These are phyloP conservation scores for Clitopilus hobsonii DNA, from an alignment of 768 basidiomycete species.

Conservation along the genomic window DNA sequence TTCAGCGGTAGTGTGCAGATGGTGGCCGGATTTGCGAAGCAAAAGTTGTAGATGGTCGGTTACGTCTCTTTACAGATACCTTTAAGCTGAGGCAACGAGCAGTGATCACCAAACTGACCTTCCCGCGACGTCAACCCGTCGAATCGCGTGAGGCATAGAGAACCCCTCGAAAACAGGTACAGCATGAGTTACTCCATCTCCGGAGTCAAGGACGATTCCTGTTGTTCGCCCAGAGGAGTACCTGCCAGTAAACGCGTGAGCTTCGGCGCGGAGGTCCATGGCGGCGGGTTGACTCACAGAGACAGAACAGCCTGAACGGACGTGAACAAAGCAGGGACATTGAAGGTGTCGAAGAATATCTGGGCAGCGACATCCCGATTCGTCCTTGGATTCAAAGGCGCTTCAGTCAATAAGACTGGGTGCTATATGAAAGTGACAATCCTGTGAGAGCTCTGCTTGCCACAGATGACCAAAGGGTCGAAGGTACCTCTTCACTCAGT, in stretches of 20 bases:
- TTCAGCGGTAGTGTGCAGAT: slow-evolving; percentile 95
- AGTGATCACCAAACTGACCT: slow-evolving; percentile 54
- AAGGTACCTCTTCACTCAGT: slow-evolving; percentile 86
- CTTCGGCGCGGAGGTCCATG: not conserved
- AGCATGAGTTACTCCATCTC: slow-evolving; percentile 97
- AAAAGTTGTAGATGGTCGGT: slow-evolving; percentile 95
- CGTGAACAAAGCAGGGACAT: slow-evolving; percentile 94
- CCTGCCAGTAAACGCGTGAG: slow-evolving; percentile 35
- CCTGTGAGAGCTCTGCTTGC: slow-evolving; percentile 13
- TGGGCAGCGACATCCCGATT: slow-evolving; percentile 97
- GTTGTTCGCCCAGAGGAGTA: slow-evolving; percentile 98
- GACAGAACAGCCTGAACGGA: slow-evolving; percentile 97
- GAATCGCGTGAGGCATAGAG: slow-evolving; percentile 98
- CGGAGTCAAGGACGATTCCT: slow-evolving; percentile 98
- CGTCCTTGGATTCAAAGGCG: slow-evolving; percentile 92
- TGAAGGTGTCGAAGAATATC: slow-evolving; percentile 99
- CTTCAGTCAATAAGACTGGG: slow-evolving; percentile 95
- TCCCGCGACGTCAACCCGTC: slow-evolving; percentile 94
- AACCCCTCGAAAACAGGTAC: slow-evolving; percentile 99
- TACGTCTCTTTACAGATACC: too few relatives aligned
- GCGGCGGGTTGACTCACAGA: slow-evolving; percentile 52
- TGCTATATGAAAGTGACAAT: slow-evolving; percentile 65
- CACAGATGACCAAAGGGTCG: slow-evolving; percentile 9
- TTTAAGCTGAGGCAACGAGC: too few relatives aligned
- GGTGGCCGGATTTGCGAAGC: slow-evolving; percentile 89